phyloP scores from a whole-genome alignment of 345 rosid genomes.

The Syzygium jambos region DNA sequence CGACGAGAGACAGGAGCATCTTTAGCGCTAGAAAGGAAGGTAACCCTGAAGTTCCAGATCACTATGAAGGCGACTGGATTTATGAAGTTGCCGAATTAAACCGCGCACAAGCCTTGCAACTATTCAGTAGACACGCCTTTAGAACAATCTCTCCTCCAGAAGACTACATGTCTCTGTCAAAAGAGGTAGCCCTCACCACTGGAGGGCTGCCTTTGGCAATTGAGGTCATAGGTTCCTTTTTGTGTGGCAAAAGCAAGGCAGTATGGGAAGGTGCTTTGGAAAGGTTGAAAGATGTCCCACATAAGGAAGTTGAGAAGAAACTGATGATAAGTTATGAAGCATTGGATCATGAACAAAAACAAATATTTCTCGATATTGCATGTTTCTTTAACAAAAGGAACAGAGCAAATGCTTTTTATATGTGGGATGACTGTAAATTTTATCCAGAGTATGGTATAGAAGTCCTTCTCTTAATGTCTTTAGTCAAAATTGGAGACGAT shows the following conservation, averaged over 20 bases:
- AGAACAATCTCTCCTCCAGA: not conserved
- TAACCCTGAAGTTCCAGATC: not conserved
- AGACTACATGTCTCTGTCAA: not conserved
- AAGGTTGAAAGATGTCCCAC: not conserved
- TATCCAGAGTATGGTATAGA: not conserved
- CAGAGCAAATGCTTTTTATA: not conserved
- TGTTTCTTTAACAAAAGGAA: not conserved
- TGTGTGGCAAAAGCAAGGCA: not conserved
- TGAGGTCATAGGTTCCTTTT: not conserved
- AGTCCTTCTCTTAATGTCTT: not conserved
- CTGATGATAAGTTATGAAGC: not conserved
- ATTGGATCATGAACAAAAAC: not conserved
- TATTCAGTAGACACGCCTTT: conserved; percentile 1
- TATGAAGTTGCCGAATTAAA: not conserved
- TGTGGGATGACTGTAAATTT: conserved; percentile 6
- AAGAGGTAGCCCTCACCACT: not conserved
- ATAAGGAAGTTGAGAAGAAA: not conserved
- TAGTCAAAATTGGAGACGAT: not conserved
- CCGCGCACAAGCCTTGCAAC: not conserved
- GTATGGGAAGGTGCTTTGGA: not conserved
- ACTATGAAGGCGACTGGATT: not conserved
- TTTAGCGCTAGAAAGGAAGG: not conserved
- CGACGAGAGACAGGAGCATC: not conserved
- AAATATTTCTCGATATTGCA: conserved; percentile 4
- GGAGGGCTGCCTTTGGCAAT: not conserved